These are phyloP conservation scores for Acmispon strigosus DNA, from an alignment of 306 rosid species.

Conservation along the genomic window DNA sequence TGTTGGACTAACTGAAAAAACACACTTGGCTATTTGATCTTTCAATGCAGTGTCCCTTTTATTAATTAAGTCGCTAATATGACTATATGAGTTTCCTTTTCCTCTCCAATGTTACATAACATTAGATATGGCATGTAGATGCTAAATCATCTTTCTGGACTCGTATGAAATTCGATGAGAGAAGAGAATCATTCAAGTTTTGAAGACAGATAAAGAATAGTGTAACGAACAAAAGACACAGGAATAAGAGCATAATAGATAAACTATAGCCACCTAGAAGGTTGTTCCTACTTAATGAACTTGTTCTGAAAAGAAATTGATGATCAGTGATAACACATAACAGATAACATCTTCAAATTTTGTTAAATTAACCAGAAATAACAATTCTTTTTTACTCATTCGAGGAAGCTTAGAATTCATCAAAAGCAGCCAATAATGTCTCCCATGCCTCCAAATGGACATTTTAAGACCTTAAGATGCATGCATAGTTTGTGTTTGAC, in stretches of 20 bases:
- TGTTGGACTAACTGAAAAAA: neutral
- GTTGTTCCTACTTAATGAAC: conserved; percentile 2
- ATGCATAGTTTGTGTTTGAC: neutral
- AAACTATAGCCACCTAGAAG: conserved; percentile 18
- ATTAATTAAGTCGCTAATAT: neutral
- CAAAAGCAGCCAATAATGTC: conserved; percentile 10
- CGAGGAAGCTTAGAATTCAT: neutral
- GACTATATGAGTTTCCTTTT: neutral
- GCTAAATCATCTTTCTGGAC: neutral
- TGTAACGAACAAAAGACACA: neutral
- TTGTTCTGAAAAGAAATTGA: neutral
- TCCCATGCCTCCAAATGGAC: conserved; percentile 35
- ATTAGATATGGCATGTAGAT: neutral
- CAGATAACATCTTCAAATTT: neutral
- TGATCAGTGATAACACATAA: too few species aligned
- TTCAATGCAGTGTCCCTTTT: neutral
- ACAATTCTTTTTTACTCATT: neutral
- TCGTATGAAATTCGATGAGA: neutral
- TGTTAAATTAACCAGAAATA: conserved; percentile 8
- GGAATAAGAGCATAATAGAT: neutral
- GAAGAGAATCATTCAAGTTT: neutral
- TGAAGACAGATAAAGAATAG: neutral
- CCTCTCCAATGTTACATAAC: neutral
- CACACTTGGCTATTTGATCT: neutral
- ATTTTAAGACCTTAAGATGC: neutral